Conservation (phyloP, 164 flowering plant species). For the Magnolia kwangsiensis region DNA sequence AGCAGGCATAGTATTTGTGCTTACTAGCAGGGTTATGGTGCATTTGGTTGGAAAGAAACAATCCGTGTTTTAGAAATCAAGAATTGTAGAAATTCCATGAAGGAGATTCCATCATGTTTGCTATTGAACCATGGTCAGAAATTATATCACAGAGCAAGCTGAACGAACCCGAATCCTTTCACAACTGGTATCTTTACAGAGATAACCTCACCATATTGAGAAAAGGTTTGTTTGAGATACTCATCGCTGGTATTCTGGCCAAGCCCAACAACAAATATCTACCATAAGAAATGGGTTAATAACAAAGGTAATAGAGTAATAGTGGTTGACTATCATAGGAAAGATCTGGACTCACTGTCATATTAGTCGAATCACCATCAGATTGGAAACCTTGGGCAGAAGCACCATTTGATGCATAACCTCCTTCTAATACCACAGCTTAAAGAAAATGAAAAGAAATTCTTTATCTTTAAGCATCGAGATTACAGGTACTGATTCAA, state of each 20-base stretch:
- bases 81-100: not conserved
- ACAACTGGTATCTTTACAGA: conserved; percentile 91
- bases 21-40: too few relatives aligned
- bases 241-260: conserved; percentile 82
- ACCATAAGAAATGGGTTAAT: conserved; percentile 23
- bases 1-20: too few relatives aligned
- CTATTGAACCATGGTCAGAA: not conserved
- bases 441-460: not conserved
- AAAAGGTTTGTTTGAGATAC: conserved; percentile 79
- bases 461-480: too few relatives aligned
- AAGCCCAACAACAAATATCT: conserved; percentile 92
- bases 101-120: not conserved
- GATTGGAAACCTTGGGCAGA: conserved; percentile 45
- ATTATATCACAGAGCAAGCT: conserved; percentile 75
- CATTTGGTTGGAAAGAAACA: too few relatives aligned
- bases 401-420: conserved; percentile 59
- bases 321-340: not conserved
- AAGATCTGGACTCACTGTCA: conserved; percentile 53
- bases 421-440: conserved; percentile 40
- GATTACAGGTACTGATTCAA: not conserved
- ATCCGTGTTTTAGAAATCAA: too few relatives aligned
- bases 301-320: not conserved
- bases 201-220: conserved; percentile 75
- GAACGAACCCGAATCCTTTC: conserved; percentile 96
- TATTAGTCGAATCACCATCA: conserved; percentile 67